phyloP scores from a whole-genome alignment of 108 stramenopile genomes.

The Cyclotella atomus region DNA sequence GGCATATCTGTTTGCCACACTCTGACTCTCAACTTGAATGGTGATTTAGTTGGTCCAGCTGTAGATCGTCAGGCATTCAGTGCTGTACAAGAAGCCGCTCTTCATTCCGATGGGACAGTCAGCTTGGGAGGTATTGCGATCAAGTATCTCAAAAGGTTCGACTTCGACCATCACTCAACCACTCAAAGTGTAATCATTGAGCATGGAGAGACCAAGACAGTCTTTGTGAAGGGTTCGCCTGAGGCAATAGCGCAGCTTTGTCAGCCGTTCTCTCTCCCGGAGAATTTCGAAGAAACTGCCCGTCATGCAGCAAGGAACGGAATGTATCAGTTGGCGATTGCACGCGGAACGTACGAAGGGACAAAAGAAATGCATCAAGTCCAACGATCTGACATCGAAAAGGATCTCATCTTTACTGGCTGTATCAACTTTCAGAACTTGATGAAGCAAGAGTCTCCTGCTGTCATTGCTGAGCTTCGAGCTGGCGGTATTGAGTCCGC shows the following conservation, averaged over 20 bases:
- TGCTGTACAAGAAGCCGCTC: constrained; percentile 17
- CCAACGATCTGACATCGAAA: constrained; percentile 57
- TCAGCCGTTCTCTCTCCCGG: constrained; percentile 41
- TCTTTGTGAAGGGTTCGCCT: constrained; percentile 22
- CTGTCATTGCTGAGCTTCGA: constrained; percentile 55
- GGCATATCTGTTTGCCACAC: constrained; percentile 70
- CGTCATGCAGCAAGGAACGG: constrained; percentile 44
- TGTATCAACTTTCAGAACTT: constrained; percentile 65
- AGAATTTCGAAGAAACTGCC: constrained; percentile 44
- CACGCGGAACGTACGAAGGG: constrained; percentile 23
- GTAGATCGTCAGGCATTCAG: constrained; percentile 61
- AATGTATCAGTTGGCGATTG: constrained; percentile 68
- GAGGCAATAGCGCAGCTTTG: constrained; percentile 62
- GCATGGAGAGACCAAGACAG: constrained; percentile 8
- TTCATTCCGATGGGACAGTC: constrained; percentile 26
- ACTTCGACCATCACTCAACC: constrained; percentile 66
- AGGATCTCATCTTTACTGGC: constrained; percentile 52
- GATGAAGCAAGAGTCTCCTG: constrained; percentile 54
- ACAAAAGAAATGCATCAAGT: constrained; percentile 29
- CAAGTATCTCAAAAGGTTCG: constrained; percentile 59
- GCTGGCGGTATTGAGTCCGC: constrained; percentile 53
- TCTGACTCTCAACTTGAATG: constrained; percentile 28
- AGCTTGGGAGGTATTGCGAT: constrained; percentile 36
- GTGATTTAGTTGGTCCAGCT: constrained; percentile 57
- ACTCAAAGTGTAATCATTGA: constrained; percentile 70